Evolutionary conservation across 345 rosid genomes (phyloP).

Genomic region (Rhizophora mangle): DNA sequence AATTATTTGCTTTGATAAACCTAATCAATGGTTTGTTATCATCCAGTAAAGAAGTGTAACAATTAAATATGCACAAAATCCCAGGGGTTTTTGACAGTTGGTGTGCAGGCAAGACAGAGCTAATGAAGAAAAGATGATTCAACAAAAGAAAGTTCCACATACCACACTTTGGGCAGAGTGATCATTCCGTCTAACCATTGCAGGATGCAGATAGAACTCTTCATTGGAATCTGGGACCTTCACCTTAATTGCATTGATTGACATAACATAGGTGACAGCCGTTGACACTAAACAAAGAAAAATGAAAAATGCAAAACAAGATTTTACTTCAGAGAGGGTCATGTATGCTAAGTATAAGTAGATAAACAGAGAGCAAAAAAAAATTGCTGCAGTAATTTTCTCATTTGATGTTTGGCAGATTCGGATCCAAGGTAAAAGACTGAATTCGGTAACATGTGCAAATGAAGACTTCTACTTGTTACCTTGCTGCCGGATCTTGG

Average conservation of each 20-base stretch:
- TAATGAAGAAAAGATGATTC: not conserved
- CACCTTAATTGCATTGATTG: slow-evolving; percentile 74
- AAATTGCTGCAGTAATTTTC: not conserved
- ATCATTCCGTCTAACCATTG: slow-evolving; percentile 89
- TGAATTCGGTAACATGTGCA: not conserved
- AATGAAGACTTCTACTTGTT: not conserved
- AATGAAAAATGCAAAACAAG: not conserved
- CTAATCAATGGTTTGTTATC: not conserved
- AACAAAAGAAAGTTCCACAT: slow-evolving; percentile 11
- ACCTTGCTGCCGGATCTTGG: slow-evolving; percentile 98
- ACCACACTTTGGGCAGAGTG: slow-evolving; percentile 96
- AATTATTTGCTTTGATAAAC: not conserved
- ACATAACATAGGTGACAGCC: slow-evolving; percentile 78
- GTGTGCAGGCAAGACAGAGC: not conserved
- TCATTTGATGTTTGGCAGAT: not conserved
- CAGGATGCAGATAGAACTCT: slow-evolving; percentile 89
- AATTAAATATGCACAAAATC: too few relatives aligned
- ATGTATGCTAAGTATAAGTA: not conserved
- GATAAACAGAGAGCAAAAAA: not conserved
- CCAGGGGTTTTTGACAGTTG: too few relatives aligned
- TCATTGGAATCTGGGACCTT: slow-evolving; percentile 89
- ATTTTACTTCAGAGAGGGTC: slow-evolving; percentile 2
- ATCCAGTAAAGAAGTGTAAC: not conserved
- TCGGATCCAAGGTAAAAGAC: not conserved
- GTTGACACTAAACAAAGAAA: slow-evolving; percentile 60